Percentiles rank a stretch among this genome's conserved stretches.
Evolutionary conservation across 345 rosid genomes (phyloP).

Genomic region (Populus pruinosa): DNA sequence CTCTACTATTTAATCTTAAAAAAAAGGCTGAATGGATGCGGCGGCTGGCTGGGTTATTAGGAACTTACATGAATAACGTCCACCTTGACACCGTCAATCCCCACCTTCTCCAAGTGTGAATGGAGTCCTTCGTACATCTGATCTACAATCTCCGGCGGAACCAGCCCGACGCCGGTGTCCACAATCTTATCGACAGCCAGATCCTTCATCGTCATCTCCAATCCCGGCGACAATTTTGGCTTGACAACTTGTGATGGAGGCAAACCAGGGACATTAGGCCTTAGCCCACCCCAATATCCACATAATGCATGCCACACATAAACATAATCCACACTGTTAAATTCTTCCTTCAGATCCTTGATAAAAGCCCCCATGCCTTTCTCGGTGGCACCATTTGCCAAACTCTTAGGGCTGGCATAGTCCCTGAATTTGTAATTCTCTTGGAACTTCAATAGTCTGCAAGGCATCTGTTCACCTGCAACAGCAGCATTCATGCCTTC

Average conservation of each 20-base stretch:
- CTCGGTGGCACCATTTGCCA: background rate
- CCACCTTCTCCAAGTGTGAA: conserved; percentile 58
- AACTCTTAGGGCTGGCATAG: conserved; percentile 44
- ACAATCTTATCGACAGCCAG: conserved; percentile 92
- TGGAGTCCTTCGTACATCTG: conserved; percentile 83
- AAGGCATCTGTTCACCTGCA: conserved; percentile 98
- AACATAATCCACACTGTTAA: conserved; percentile 65
- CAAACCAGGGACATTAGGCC: conserved; percentile 66
- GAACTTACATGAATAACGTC: conserved; percentile 92
- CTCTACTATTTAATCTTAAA: no score
- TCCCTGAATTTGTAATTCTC: conserved; percentile 86
- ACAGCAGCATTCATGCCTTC: conserved; percentile 70
- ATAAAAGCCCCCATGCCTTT: conserved; percentile 84
- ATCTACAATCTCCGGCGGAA: conserved; percentile 63
- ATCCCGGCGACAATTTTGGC: conserved; percentile 71
- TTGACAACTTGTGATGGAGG: conserved; percentile 41
- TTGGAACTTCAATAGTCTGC: conserved; percentile 70
- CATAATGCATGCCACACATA: conserved; percentile 97
- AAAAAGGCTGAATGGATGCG: no score
- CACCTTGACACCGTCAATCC: conserved; percentile 96
- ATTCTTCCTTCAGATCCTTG: conserved; percentile 73
- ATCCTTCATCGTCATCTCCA: conserved; percentile 76
- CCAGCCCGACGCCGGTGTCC: conserved; percentile 61
- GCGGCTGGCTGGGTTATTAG: background rate
- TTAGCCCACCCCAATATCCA: conserved; percentile 95